Percentiles rank a stretch among this genome's conserved stretches.
phyloP scores from a whole-genome alignment of 1,284 basidiomycete species.

The Tilletia setariae region DNA sequence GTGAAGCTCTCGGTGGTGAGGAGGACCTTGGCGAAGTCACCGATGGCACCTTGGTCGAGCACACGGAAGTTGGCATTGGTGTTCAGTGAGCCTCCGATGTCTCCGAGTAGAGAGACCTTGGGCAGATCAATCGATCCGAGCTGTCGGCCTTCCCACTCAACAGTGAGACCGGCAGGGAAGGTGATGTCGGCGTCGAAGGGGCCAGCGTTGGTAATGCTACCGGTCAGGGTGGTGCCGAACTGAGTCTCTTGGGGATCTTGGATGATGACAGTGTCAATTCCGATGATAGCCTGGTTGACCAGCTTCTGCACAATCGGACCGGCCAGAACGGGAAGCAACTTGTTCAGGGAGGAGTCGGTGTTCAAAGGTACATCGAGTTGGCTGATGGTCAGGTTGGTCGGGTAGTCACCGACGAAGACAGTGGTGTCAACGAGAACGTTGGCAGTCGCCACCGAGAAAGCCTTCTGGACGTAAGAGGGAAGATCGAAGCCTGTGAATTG shows the following conservation, averaged over 20 bases:
- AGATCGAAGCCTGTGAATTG: conserved; percentile 66
- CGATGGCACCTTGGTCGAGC: conserved; percentile 64
- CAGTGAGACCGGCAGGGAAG: conserved; percentile 66
- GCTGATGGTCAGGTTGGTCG: conserved; percentile 65
- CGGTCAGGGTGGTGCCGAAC: conserved; percentile 66
- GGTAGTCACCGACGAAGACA: conserved; percentile 68
- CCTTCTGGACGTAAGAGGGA: conserved; percentile 65
- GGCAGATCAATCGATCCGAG: conserved; percentile 68
- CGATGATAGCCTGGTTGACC: conserved; percentile 63
- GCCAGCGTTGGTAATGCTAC: conserved; percentile 70
- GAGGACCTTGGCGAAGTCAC: conserved; percentile 67
- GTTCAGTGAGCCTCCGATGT: no score
- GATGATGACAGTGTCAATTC: conserved; percentile 41
- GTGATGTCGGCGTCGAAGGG: conserved; percentile 72
- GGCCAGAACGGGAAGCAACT: conserved; percentile 70
- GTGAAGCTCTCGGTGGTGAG: conserved; percentile 69
- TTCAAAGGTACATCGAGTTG: conserved; percentile 63
- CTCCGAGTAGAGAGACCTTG: conserved; percentile 58
- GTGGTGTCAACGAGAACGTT: conserved; percentile 65
- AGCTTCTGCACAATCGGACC: conserved; percentile 76
- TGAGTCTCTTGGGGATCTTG: conserved; percentile 58
- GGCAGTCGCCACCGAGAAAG: conserved; percentile 66
- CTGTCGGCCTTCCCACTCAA: conserved; percentile 64
- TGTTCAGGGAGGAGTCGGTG: conserved; percentile 66
- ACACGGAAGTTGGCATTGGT: conserved; percentile 63